phyloP scores from a whole-genome alignment of 2,329 filamentous ascomycete genomes.

The Stagonosporopsis cucurbitacearum region DNA sequence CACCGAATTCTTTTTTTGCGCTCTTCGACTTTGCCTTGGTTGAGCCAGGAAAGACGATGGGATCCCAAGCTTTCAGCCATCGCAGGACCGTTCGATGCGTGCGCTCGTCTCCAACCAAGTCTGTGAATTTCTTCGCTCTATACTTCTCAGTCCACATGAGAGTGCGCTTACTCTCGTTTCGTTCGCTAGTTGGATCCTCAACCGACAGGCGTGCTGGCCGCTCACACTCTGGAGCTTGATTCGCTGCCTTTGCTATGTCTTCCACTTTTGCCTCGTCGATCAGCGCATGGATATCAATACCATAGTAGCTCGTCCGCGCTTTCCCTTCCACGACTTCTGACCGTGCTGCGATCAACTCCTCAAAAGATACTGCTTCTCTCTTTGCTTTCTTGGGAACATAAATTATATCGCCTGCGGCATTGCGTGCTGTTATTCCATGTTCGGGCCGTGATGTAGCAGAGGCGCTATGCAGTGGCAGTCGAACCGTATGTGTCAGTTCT shows the following conservation, averaged over 20 bases:
- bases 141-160: constrained; percentile 98
- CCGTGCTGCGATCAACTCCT: constrained; percentile 70
- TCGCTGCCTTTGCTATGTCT: constrained; percentile 51
- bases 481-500: constrained; percentile 28
- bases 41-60: constrained; percentile 84
- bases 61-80: constrained; percentile 95
- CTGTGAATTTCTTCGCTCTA: constrained; percentile 86
- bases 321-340: constrained; percentile 69
- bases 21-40: constrained; percentile 62
- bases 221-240: constrained; percentile 22
- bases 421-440: constrained; percentile 42
- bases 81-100: constrained; percentile 89
- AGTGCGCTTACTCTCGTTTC: constrained; percentile 50
- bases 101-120: constrained; percentile 91
- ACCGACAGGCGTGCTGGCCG: constrained; percentile 46
- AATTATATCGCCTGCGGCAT: constrained; percentile 64
- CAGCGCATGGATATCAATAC: constrained; percentile 86
- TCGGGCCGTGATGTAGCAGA: constrained; percentile 27
- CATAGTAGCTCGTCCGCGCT: constrained; percentile 82
- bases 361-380: constrained; percentile 61
- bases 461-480: constrained; percentile 15
- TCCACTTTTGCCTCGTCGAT: constrained; percentile 74
- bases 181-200: constrained; percentile 42
- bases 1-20: constrained; percentile 56
- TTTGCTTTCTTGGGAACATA: constrained; percentile 63